A percentile compares a stretch with the other conserved stretches of the same genome.
These are phyloP conservation scores for Lepidium campestre DNA, from an alignment of 441 rosid genomes.

Conservation along the genomic window DNA sequence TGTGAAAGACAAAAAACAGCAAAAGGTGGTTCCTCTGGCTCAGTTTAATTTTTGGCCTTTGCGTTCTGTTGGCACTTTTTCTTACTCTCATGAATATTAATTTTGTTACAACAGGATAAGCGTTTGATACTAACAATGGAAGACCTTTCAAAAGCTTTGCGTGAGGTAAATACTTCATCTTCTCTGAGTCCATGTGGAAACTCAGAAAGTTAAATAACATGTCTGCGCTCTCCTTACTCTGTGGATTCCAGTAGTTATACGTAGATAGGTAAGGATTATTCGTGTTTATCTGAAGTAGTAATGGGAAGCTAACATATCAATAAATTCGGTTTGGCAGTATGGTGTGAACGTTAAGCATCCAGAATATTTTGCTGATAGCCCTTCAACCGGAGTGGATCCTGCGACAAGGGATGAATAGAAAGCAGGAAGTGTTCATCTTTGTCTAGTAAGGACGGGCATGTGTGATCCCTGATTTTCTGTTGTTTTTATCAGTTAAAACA, in stretches of 20 bases:
- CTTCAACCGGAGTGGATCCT: constrained; percentile 76
- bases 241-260: constrained; percentile 2
- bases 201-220: background rate
- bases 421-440: background rate
- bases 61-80: background rate
- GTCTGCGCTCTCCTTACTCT: background rate
- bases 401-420: constrained; percentile 63
- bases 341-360: constrained; percentile 91
- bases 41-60: background rate
- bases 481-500: constrained; percentile 12
- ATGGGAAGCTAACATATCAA: constrained; percentile 1
- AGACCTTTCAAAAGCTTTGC: constrained; percentile 82
- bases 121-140: constrained; percentile 86
- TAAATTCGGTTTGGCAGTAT: constrained; percentile 38
- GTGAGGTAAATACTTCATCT: constrained; percentile 47
- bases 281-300: background rate
- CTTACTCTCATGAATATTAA: background rate
- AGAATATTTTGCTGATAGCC: constrained; percentile 92
- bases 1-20: constrained; percentile 91
- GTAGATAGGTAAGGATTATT: background rate
- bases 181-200: background rate
- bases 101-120: constrained; percentile 59
- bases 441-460: background rate
- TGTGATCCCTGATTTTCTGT: background rate
- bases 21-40: constrained; percentile 49